These are phyloP conservation scores for Triticum aestivum DNA, from an alignment of 176 grass and related monocot genomes.

Conservation along the genomic window DNA sequence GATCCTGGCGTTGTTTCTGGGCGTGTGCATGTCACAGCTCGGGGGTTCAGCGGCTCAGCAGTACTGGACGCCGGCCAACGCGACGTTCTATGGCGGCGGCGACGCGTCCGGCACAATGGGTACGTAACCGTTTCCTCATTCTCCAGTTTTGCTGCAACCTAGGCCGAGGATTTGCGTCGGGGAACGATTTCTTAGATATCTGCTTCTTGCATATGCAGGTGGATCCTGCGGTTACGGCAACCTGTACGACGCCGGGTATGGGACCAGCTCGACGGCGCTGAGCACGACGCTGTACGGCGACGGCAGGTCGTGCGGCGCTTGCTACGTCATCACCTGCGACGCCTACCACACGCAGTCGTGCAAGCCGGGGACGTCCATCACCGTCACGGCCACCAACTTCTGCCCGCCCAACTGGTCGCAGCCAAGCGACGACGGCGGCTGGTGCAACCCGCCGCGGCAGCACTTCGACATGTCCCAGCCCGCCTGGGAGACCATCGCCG, in stretches of 20 bases:
- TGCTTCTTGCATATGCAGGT: slow-evolving; percentile 15
- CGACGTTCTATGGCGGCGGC: slow-evolving; percentile 52
- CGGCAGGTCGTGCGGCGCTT: slow-evolving; percentile 45
- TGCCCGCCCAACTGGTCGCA: slow-evolving; percentile 65
- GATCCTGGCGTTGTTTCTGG: slow-evolving; percentile 8
- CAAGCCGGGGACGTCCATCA: slow-evolving; percentile 25
- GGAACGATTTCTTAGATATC: not conserved
- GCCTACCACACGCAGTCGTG: slow-evolving; percentile 5
- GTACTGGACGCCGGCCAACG: slow-evolving; percentile 35
- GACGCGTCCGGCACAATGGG: slow-evolving; percentile 54
- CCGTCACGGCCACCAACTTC: slow-evolving; percentile 53
- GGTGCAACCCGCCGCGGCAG: slow-evolving; percentile 70
- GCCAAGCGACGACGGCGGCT: slow-evolving; percentile 46
- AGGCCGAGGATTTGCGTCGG: not conserved
- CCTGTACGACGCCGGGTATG: slow-evolving; percentile 48
- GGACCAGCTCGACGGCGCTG: slow-evolving; percentile 46
- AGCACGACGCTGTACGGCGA: slow-evolving; percentile 54
- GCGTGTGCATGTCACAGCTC: not conserved
- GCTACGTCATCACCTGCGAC: slow-evolving; percentile 45
- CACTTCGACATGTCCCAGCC: slow-evolving; percentile 90
- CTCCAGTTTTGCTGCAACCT: not conserved
- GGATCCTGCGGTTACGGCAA: slow-evolving; percentile 62
- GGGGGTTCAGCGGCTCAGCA: not conserved
- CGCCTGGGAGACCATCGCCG: slow-evolving; percentile 63
- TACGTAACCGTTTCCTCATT: not conserved